Evolutionary conservation across 1,284 basidiomycete species (phyloP).

Genomic region (Leucoagaricus sp.): DNA sequence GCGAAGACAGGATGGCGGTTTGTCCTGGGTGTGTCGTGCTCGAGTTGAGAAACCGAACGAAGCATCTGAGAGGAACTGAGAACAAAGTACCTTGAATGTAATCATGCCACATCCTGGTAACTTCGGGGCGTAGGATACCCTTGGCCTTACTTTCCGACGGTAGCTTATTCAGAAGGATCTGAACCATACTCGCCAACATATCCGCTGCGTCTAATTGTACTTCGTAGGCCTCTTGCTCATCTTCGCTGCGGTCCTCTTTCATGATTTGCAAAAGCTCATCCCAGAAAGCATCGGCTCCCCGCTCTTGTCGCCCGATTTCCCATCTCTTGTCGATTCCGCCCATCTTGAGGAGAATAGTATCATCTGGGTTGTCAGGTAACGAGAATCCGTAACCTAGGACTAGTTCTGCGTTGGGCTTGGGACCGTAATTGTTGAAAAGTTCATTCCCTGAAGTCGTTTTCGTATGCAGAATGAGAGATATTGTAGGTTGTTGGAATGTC

Average conservation of each 20-base stretch:
- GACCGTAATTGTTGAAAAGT: slow-evolving; percentile 89
- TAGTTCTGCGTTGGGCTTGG: slow-evolving; percentile 85
- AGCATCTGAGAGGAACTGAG: background rate
- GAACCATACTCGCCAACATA: slow-evolving; percentile 65
- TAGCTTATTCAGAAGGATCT: slow-evolving; percentile 54
- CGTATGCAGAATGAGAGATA: slow-evolving; percentile 52
- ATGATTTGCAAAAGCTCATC: slow-evolving; percentile 42
- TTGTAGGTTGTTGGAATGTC: slow-evolving; percentile 22
- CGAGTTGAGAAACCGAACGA: background rate
- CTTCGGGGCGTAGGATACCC: slow-evolving; percentile 45
- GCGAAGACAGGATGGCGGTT: slow-evolving; percentile 40
- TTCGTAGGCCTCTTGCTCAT: slow-evolving; percentile 43
- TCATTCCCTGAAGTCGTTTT: slow-evolving; percentile 49
- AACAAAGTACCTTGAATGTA: slow-evolving; percentile 54
- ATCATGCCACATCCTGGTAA: slow-evolving; percentile 54
- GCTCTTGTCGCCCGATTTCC: slow-evolving; percentile 62
- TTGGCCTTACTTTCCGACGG: slow-evolving; percentile 30
- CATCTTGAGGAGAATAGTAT: slow-evolving; percentile 79
- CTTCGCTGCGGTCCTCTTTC: slow-evolving; percentile 22
- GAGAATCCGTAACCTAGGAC: slow-evolving; percentile 90
- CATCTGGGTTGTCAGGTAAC: slow-evolving; percentile 75
- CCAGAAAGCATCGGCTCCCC: slow-evolving; percentile 62
- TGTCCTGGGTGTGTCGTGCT: slow-evolving; percentile 29
- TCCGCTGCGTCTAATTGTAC: slow-evolving; percentile 66
- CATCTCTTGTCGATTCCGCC: slow-evolving; percentile 56